Base-by-base conservation (phyloP, 768 basidiomycete genomes). In the Mycena indigotica region DNA sequence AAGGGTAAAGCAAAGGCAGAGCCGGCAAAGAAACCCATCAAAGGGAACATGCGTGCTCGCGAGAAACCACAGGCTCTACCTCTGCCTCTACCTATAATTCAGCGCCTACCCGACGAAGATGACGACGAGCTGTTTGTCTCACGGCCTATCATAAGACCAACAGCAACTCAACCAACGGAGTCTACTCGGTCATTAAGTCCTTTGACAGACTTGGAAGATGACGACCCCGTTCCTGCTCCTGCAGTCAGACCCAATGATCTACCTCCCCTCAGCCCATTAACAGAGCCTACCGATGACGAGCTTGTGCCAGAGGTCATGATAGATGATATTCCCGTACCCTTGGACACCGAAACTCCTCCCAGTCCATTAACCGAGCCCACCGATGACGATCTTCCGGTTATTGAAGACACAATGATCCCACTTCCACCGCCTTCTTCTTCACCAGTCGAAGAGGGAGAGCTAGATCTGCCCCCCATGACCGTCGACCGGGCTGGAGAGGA, bases 21-120 rank as follows among this genome's bases (percentile, higher is more conserved):
- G 35, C 38, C 52, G 39, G 58, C 60, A 13, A 61, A 62, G 35
- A 74, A 73, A 55, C 23, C 61, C 39, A 57, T 72, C 63, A 77
- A 73, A 70, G 65, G 67, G 30, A 74, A 69, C 62, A 75, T 73
- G 77, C 70, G 70, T 24, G 65, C 66, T 17, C 66, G 69, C 56
- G 68, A 73, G 56, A 66, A 68, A 23, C 64, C 72, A 19, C 72
- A 75, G 52, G n/a, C n/a, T n/a, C n/a, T n/a, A n/a, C 60, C 72
- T 28, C 50, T 62, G 10, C 67, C 69, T 24, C 53, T 66, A 16
- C 62, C 72, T 21, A 63, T 71, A 6, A 65, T 66, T 3, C 69
- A 68, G 30, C 70, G 73, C 15, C 70, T 74, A 28, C 67, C 55
- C 8, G 54, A 72, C 25, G 72, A 72, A 40, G 67, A 70, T 44